Conservation (phyloP, 805 yeast genomes). For the Metschnikowia orientalis region DNA sequence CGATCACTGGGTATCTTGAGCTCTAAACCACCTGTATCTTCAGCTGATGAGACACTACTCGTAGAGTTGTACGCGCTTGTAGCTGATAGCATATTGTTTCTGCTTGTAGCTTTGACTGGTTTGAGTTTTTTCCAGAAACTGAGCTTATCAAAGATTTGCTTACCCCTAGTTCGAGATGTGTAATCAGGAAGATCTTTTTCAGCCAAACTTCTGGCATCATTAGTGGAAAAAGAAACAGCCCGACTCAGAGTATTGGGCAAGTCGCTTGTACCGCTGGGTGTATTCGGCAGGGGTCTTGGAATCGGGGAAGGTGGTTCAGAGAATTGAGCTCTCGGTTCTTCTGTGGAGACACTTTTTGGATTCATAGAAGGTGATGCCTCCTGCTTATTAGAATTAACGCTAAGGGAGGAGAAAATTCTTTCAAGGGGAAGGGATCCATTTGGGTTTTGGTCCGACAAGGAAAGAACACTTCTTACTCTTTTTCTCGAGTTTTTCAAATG, state of each 20-base stretch:
- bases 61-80: neutral
- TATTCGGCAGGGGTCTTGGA: neutral
- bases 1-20: too few relatives aligned
- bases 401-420: slow-evolving; percentile 33
- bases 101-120: slow-evolving; percentile 11
- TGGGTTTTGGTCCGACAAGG: slow-evolving; percentile 28
- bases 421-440: slow-evolving; percentile 33
- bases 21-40: too few relatives aligned
- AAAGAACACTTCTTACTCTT: slow-evolving; percentile 34
- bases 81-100: neutral
- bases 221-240: slow-evolving; percentile 23
- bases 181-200: slow-evolving; percentile 3
- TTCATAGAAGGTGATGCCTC: slow-evolving; percentile 8
- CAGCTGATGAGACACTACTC: too few relatives aligned
- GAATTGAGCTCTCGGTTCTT: slow-evolving; percentile 1
- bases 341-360: too few relatives aligned
- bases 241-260: slow-evolving; percentile 10
- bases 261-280: neutral
- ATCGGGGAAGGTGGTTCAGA: neutral
- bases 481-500: slow-evolving; percentile 29
- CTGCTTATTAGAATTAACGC: slow-evolving; percentile 26
- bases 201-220: slow-evolving; percentile 13
- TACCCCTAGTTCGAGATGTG: slow-evolving; percentile 19
- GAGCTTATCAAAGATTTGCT: slow-evolving; percentile 27
- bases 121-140: slow-evolving; percentile 36